Percentiles rank a stretch among this genome's conserved stretches.
Evolutionary conservation across 2,329 filamentous ascomycete genomes (phyloP).

Genomic region (Calonectria hongkongensis): DNA sequence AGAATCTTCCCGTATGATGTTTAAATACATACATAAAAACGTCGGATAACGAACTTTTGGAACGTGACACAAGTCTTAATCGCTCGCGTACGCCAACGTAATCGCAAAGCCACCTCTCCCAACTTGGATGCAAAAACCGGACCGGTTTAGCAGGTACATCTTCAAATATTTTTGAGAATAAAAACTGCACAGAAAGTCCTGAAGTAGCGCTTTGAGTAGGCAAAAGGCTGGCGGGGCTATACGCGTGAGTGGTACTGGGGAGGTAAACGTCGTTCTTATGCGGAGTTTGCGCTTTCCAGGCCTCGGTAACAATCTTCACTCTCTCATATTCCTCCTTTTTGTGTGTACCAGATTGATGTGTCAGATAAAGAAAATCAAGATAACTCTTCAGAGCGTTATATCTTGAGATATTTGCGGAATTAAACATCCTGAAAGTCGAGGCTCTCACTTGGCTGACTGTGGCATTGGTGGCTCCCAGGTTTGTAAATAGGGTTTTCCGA

Average conservation of each 20-base stretch:
- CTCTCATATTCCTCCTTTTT: conserved; percentile 13
- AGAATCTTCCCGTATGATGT: conserved; percentile 22
- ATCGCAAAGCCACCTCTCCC: conserved; percentile 36
- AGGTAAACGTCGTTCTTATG: conserved; percentile 34
- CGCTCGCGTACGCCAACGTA: conserved; percentile 29
- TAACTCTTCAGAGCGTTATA: background rate
- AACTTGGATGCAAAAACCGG: background rate
- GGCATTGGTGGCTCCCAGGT: conserved; percentile 36
- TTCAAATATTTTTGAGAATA: background rate
- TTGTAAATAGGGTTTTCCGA: background rate
- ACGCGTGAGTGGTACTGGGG: conserved; percentile 13
- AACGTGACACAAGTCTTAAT: conserved; percentile 31
- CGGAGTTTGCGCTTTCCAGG: background rate
- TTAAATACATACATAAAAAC: conserved; percentile 37
- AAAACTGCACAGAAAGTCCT: conserved; percentile 1
- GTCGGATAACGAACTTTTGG: conserved; percentile 11
- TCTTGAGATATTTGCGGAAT: background rate
- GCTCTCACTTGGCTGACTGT: conserved; percentile 20
- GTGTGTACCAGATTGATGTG: background rate
- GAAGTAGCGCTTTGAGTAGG: background rate
- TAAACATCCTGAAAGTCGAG: conserved; percentile 12
- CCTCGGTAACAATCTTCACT: background rate
- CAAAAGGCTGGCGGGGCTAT: conserved; percentile 36
- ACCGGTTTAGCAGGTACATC: background rate
- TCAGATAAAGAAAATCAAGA: conserved; percentile 41